Evolutionary conservation across 805 yeast genomes (phyloP), one percentile per base, ranked within the genome.

Genomic region (Jamesozyma jinghongensis): DNA sequence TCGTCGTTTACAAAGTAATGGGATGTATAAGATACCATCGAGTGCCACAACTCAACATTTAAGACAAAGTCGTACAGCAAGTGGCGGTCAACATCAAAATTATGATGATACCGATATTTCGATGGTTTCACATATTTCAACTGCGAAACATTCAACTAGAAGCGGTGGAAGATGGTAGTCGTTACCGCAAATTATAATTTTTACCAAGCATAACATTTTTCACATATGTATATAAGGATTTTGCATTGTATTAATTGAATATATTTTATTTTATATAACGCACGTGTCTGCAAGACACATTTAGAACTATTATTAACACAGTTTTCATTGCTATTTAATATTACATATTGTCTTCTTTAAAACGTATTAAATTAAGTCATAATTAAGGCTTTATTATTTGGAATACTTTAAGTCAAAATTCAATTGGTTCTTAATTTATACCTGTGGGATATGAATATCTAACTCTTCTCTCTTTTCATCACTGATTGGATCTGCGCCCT

Each of bases 381-480:
- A 22, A 22, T 22, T 6, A 10, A 7, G 6, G 26, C 10, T 6
- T 22, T 10, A 22, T 22, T 22, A 22, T 22, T 7, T 7, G 6
- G 26, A 22, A 22, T 22, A n/a, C n/a, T n/a, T n/a, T n/a, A n/a
- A n/a, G n/a, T n/a, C n/a, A n/a, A n/a, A n/a, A n/a, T n/a, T n/a
- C n/a, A n/a, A n/a, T n/a, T n/a, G n/a, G n/a, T n/a, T n/a, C n/a
- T n/a, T n/a, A n/a, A 32, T 13, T 44, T 40, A 56, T 34, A 57
- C 40, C 30, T 59, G 63, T 4, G 83, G 83, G 18, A 77, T 75
- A 39, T 69, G 70, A 34, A 76, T 51, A 41, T 76, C 81, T 40
- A 77, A 51, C 2, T 61, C 60, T 44, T 74, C 79, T 48, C 81
- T 61, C 29, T 65, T 61, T 8, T 51, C 53, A 44, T 69, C 54